Evolutionary conservation across 805 yeast species (phyloP).

Genomic region (Blastobotrys peoriensis): DNA sequence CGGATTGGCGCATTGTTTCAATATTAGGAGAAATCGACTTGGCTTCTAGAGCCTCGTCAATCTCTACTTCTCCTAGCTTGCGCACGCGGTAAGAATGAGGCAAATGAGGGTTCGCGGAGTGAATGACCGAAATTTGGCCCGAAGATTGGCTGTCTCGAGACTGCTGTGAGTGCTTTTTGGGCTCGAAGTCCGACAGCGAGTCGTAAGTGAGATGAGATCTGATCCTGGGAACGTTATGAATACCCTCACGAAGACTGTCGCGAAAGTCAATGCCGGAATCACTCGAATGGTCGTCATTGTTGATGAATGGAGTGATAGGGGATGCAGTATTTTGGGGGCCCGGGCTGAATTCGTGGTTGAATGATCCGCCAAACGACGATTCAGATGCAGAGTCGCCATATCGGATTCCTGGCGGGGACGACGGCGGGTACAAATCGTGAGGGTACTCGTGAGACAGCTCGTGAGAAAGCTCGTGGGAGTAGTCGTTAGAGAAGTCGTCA

Average conservation of each 20-base stretch:
- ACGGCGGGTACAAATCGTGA: not conserved
- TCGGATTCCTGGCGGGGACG: not conserved
- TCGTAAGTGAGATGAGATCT: not conserved
- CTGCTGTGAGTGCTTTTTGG: not conserved
- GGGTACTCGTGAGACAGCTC: not conserved
- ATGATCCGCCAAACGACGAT: not conserved
- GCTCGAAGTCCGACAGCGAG: not conserved
- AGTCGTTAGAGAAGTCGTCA: too few relatives aligned
- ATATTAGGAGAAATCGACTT: not conserved
- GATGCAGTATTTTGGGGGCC: not conserved
- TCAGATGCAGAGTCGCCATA: not conserved
- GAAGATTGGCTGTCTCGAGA: not conserved
- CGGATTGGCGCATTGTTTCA: not conserved
- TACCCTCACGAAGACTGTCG: not conserved
- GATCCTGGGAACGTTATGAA: not conserved
- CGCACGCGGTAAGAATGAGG: not conserved
- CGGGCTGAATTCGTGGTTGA: not conserved
- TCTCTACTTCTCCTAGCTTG: not conserved
- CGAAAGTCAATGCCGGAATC: not conserved
- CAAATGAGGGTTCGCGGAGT: not conserved
- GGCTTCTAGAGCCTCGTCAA: not conserved
- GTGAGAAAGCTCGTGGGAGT: too few relatives aligned
- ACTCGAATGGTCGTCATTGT: not conserved
- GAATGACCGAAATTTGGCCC: not conserved
- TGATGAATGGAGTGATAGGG: not conserved